phyloP scores from a whole-genome alignment of 768 basidiomycete species.

The Chalciporus chontae region DNA sequence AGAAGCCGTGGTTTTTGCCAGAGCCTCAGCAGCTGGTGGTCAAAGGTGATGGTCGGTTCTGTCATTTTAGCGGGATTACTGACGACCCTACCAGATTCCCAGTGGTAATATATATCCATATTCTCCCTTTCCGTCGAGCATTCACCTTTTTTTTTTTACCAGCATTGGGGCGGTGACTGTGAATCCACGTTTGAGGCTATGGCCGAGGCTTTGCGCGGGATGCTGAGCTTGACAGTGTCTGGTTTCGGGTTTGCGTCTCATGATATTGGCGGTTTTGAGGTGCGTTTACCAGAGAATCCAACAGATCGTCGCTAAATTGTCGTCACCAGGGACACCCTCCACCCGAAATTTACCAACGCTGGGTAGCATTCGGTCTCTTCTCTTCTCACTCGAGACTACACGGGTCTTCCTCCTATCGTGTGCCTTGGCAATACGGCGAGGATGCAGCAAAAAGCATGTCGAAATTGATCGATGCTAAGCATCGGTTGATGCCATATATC shows the following conservation, averaged over 20 bases:
- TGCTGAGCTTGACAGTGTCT: constrained; percentile 60
- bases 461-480: constrained; percentile 57
- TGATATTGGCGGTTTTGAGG: constrained; percentile 71
- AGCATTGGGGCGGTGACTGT: constrained; percentile 74
- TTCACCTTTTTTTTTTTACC: constrained; percentile 28
- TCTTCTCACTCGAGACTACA: constrained; percentile 75
- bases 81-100: constrained; percentile 11
- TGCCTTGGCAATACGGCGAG: constrained; percentile 75
- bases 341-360: constrained; percentile 68
- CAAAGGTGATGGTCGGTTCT: constrained; percentile 31
- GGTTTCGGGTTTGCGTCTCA: constrained; percentile 73
- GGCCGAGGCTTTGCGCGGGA: constrained; percentile 69
- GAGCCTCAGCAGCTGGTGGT: constrained; percentile 65
- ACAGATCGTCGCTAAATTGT: too few species aligned
- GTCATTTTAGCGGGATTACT: too few species aligned
- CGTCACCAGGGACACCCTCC: constrained; percentile 55
- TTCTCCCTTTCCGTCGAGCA: neutral
- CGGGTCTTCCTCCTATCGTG: constrained; percentile 69
- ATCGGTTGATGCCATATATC: constrained; percentile 73
- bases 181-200: constrained; percentile 77
- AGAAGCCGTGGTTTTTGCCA: constrained; percentile 67
- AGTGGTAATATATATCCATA: constrained; percentile 8
- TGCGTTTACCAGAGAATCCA: too few species aligned
- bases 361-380: constrained; percentile 75
- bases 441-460: constrained; percentile 64